These are phyloP conservation scores for Cnidoscolus chayamansa DNA, from an alignment of 441 rosid species.

Conservation along the genomic window DNA sequence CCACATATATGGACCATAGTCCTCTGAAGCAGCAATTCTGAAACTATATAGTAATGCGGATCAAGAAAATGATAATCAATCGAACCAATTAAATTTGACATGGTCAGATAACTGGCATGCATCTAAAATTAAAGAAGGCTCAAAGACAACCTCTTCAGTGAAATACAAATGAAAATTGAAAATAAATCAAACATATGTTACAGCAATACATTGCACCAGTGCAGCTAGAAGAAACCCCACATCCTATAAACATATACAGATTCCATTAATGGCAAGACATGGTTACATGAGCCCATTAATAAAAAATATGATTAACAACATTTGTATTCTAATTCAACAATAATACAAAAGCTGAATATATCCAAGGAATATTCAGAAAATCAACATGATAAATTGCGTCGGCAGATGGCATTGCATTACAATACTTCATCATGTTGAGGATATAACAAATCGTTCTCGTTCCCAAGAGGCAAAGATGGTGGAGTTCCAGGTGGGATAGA, in stretches of 20 bases:
- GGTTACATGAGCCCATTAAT: conserved; percentile 5
- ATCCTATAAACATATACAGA: neutral
- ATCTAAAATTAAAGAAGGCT: neutral
- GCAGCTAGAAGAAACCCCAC: no score
- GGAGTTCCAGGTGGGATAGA: conserved; percentile 96
- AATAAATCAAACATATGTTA: neutral
- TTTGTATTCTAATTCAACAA: conserved; percentile 12
- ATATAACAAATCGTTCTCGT: conserved; percentile 40
- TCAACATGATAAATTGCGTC: neutral
- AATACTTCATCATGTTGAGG: conserved; percentile 65
- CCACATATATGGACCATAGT: no score
- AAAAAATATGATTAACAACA: neutral
- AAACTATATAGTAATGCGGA: neutral
- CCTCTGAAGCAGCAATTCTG: no score
- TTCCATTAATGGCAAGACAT: neutral
- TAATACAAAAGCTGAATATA: conserved; percentile 16
- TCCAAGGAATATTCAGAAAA: neutral
- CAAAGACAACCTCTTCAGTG: neutral
- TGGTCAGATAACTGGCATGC: neutral
- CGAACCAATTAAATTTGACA: neutral
- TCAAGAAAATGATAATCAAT: neutral
- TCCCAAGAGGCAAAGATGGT: conserved; percentile 71
- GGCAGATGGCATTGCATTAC: conserved; percentile 32
- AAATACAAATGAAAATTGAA: neutral
- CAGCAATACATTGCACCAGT: neutral